Base-by-base conservation (phyloP, 306 rosid genomes). In the Psophocarpus tetragonolobus region DNA sequence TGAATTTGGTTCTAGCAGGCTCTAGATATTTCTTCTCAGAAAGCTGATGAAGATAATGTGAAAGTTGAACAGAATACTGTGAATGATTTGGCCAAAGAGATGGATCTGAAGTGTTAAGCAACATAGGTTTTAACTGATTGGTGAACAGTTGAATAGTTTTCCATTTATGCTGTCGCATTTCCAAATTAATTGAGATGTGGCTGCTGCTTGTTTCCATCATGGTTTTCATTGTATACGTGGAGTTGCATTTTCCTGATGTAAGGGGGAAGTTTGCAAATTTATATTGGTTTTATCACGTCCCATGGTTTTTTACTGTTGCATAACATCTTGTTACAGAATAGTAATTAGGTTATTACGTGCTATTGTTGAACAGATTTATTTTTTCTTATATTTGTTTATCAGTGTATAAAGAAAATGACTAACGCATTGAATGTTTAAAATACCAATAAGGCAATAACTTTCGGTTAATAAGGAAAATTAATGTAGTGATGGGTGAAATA, bases 21-120 rank as follows among this genome's bases (percentile, higher is more conserved):
- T 62, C 63, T 87, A 60, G 91, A 93, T 81, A 86, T 84, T 68
- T 74, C 80, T 64, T 79, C 95, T 75, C 73, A 84, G 72, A 60
- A 79, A 13, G 71, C 79, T 39, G 88, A 89, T 47, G 95, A 88
- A 80, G 82, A 87, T 1, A 74, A 78, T 50, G 86, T 87, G 72
- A 91, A 91, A 81, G 84, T 87, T 5, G 91, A 93, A 81, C 90
- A 74, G 60, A 90, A 83, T 48, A 57, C 73, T 63, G 47, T 42
- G 64, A 88, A 82, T 83, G 93, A 89, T 81, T 88, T 82, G 68
- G 80, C 85, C 35, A 86, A 86, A 80, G 87, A 79, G 81, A 84
- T 78, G 74, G 83, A 85, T 51, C 66, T 78, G 4, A 51, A 81
- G 56, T 39, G 42, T 65, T 67, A 42, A 36, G 58, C 27, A 42